Percentiles rank a stretch among this genome's conserved stretches.
These are phyloP conservation scores for Diaporthe sp. DNA, from an alignment of 2,329 filamentous ascomycete species.

Conservation along the genomic window DNA sequence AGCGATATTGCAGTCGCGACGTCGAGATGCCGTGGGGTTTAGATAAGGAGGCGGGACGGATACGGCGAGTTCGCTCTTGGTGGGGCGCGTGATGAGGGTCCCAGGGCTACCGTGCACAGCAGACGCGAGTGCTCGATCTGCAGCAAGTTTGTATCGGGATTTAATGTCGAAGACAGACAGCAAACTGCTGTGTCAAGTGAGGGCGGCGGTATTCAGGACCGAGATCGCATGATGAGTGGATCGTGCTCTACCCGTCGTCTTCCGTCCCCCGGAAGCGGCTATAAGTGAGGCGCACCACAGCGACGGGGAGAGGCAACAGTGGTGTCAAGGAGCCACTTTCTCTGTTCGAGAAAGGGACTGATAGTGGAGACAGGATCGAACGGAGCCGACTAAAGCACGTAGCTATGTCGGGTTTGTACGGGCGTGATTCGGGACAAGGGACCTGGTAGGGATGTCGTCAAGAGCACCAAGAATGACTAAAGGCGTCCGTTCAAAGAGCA, in stretches of 20 bases:
- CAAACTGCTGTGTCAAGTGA: constrained; percentile 32
- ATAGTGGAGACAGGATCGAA: constrained; percentile 27
- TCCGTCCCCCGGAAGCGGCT: constrained; percentile 14
- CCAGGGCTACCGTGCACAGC: constrained; percentile 20
- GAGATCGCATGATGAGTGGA: constrained; percentile 39
- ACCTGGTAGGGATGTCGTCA: constrained; percentile 16
- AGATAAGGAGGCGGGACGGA: constrained; percentile 37
- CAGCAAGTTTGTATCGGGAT: constrained; percentile 18
- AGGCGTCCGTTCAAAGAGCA: not conserved
- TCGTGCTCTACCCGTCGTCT: constrained; percentile 15
- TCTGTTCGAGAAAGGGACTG: constrained; percentile 9
- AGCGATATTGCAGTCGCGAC: constrained; percentile 8
- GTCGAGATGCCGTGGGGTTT: constrained; percentile 21
- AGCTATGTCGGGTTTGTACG: constrained; percentile 36
- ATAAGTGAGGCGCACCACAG: constrained; percentile 22
- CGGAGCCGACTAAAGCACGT: constrained; percentile 19
- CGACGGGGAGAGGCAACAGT: constrained; percentile 4
- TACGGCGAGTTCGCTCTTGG: constrained; percentile 25
- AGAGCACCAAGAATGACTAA: constrained; percentile 23
- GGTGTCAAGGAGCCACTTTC: constrained; percentile 26
- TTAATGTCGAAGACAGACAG: constrained; percentile 30
- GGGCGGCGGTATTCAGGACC: constrained; percentile 28
- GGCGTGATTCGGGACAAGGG: constrained; percentile 25
- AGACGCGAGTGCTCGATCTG: constrained; percentile 6
- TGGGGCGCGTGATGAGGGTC: constrained; percentile 13